These are phyloP conservation scores for Alternaria solani DNA, from an alignment of 2,329 filamentous ascomycete species.

Conservation along the genomic window DNA sequence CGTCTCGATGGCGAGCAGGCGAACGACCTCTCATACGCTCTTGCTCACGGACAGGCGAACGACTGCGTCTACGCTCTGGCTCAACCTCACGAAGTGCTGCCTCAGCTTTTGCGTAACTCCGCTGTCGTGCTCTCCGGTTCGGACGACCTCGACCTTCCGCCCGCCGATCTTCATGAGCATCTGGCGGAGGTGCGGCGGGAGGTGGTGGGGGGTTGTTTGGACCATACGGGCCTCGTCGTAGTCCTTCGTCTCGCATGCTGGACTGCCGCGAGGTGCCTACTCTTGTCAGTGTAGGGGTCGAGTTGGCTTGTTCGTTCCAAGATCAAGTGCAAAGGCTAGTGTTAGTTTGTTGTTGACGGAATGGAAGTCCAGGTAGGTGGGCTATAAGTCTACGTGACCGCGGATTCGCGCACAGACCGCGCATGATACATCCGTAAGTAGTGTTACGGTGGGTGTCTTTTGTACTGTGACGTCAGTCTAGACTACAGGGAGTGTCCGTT, in stretches of 20 bases:
- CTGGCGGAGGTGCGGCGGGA: constrained; percentile 2
- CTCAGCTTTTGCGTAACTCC: not conserved
- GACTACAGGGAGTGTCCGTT: no score
- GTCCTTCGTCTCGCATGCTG: not conserved
- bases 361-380: not conserved
- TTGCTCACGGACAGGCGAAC: constrained; percentile 5
- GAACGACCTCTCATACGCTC: constrained; percentile 4
- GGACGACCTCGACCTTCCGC: not conserved
- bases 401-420: not conserved
- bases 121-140: not conserved
- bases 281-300: not conserved
- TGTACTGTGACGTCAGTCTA: not conserved
- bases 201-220: constrained; percentile 16
- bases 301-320: not conserved
- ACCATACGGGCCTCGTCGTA: constrained; percentile 9
- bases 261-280: not conserved
- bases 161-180: not conserved
- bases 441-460: not conserved
- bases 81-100: not conserved
- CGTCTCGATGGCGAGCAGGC: not conserved
- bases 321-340: not conserved
- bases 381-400: not conserved
- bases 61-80: not conserved
- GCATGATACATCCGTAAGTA: not conserved
- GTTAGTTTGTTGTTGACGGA: not conserved